Base-by-base conservation (phyloP, 2,329 filamentous ascomycete species). In the Colletotrichum sojae region DNA sequence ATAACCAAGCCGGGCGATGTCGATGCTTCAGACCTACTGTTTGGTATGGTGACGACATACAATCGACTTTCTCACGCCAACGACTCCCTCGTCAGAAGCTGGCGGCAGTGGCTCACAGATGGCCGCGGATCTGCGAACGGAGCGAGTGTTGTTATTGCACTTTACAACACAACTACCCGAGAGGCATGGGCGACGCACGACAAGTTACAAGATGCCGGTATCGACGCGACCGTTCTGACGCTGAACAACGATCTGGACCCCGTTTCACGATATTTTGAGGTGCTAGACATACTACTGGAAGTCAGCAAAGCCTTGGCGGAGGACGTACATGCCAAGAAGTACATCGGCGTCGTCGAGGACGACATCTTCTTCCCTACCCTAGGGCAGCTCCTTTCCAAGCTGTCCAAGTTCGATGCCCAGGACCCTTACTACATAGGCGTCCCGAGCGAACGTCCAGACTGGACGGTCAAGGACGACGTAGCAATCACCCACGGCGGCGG, bases 91-190 rank as follows among this genome's bases (percentile, higher is more conserved):
- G 72, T 84, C 6, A 76, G 76, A 49, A 79, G 82, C 66, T 85
- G 83, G 84, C 76, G 80, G 45, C 77, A 83, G 3, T 85, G 83
- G 83, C 77, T 85, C 63, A 84, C 84, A 0, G 76, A 83, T 52
- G 81, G 81, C 4, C 76, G 76, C 9, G 76, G 78, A 3, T 72
- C 73, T 13, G 80, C 80, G 2, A 85, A 85, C 68, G 84, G 84
- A 12, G 83, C 83, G 3, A 79, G 76, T 5, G 71, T 85, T 13
- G 72, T 85, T 16, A 74, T 86, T 40, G 75, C 79, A 16, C 76
- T 86, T 45, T 80, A 85, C 54, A 78, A 78, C 40, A 81, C 81
- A 1, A 75, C 74, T 5, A 70, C 73, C 13, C 67, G 73, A 2
- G 78, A 86, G 62, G 73, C 79, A 0, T 68, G 74, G 31, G 73